These are phyloP conservation scores for Umbelopsis sp. DNA, from an alignment of 192 early-diverging fungal species.

Conservation along the genomic window DNA sequence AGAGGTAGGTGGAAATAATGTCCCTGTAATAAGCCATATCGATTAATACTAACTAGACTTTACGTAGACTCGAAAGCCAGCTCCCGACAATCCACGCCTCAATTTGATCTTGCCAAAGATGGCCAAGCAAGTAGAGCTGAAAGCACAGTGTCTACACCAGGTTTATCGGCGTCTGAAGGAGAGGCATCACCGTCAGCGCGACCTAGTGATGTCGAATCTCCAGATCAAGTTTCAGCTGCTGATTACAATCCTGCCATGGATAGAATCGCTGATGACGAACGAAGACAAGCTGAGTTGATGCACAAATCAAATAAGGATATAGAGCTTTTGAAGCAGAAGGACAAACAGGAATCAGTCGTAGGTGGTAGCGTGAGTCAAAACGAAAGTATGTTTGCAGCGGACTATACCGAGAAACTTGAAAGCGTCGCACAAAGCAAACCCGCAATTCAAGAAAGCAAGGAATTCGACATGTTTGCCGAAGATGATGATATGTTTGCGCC, in stretches of 20 bases:
- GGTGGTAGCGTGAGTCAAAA: constrained; percentile 30
- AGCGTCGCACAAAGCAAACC: constrained; percentile 25
- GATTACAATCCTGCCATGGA: constrained; percentile 86
- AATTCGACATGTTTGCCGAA: constrained; percentile 76
- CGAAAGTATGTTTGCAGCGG: constrained; percentile 69
- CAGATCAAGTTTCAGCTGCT: constrained; percentile 56
- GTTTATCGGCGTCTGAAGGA: constrained; percentile 27
- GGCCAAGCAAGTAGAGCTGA: constrained; percentile 27
- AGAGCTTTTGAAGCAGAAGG: constrained; percentile 49
- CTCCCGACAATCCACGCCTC: constrained; percentile 20
- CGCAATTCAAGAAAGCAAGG: constrained; percentile 25
- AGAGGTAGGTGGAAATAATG: background rate
- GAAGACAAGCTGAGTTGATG: constrained; percentile 47
- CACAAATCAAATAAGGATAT: constrained; percentile 47
- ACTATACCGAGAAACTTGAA: constrained; percentile 56
- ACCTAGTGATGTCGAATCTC: constrained; percentile 34
- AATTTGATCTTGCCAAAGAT: constrained; percentile 41
- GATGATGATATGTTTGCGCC: constrained; percentile 76
- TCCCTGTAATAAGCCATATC: background rate
- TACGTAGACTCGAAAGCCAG: constrained; percentile 8
- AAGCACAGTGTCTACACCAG: constrained; percentile 26
- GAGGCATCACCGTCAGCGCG: constrained; percentile 34
- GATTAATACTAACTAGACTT: background rate
- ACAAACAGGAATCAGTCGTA: constrained; percentile 49
- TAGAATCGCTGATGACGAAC: constrained; percentile 67